A percentile compares a stretch with the other conserved stretches of the same genome.
These are phyloP conservation scores for Lachnellula willkommii DNA, from an alignment of 2,329 filamentous ascomycete genomes.

Conservation along the genomic window DNA sequence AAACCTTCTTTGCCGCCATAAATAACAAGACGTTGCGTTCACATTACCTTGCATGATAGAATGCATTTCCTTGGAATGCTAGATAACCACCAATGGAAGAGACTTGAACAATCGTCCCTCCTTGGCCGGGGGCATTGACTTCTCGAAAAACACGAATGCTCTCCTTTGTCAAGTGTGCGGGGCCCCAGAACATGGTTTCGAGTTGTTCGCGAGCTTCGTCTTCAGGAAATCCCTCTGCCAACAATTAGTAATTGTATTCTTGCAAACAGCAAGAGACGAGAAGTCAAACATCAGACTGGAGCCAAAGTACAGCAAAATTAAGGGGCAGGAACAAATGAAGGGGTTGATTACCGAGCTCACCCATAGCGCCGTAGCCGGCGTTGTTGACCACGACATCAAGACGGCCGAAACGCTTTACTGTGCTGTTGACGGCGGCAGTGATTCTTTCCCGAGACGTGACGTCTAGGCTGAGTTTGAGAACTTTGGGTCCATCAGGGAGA, in stretches of 20 bases:
- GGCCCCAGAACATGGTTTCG: constrained; percentile 9
- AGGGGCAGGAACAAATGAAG: too few species aligned
- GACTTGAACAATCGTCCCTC: constrained; percentile 36
- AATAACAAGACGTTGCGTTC: background rate
- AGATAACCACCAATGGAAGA: constrained; percentile 35
- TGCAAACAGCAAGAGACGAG: too few species aligned
- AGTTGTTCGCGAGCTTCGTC: background rate
- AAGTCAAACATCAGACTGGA: too few species aligned
- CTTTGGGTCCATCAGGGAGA: constrained; percentile 32
- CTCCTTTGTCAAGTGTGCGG: constrained; percentile 1
- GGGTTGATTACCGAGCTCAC: background rate
- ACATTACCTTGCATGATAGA: constrained; percentile 32
- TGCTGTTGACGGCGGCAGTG: constrained; percentile 31
- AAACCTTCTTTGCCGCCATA: background rate
- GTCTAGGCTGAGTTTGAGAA: constrained; percentile 43
- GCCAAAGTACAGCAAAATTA: too few species aligned
- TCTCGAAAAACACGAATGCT: constrained; percentile 8
- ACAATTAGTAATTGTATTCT: too few species aligned
- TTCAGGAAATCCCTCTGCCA: background rate
- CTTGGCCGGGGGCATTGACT: constrained; percentile 13
- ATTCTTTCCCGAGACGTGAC: constrained; percentile 41
- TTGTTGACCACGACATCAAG: constrained; percentile 57
- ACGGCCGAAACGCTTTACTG: constrained; percentile 32
- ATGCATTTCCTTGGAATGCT: constrained; percentile 31
- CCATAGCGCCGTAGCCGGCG: constrained; percentile 42